Evolutionary conservation across 257 asterid species (phyloP).

Genomic region (Capsicum rhomboideum): DNA sequence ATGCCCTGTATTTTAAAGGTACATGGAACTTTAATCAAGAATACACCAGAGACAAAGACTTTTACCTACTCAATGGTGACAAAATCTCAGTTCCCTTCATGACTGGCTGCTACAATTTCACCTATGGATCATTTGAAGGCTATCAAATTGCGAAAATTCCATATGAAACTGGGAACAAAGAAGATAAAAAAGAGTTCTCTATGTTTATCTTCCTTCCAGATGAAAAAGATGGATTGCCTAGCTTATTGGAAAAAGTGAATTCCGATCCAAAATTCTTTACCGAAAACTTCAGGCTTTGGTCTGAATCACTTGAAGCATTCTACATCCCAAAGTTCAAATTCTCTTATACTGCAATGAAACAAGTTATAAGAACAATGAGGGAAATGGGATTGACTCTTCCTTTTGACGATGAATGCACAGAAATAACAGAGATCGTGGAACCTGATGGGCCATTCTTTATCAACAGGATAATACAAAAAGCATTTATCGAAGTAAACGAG

Average conservation of each 20-base stretch:
- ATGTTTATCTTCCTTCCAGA: constrained; percentile 8
- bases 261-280: neutral
- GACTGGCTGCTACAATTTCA: neutral
- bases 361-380: neutral
- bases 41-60: neutral
- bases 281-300: neutral
- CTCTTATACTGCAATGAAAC: neutral
- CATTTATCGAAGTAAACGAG: constrained; percentile 9
- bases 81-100: constrained; percentile 9
- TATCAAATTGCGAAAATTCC: no score
- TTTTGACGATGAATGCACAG: neutral
- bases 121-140: neutral
- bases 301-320: neutral
- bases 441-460: neutral
- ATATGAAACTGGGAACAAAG: neutral
- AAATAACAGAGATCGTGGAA: neutral
- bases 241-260: no score
- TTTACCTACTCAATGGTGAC: constrained; percentile 4
- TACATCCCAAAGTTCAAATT: constrained; percentile 15
- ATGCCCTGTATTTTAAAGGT: constrained; percentile 12
- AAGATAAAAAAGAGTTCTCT: neutral
- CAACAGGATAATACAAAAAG: no score
- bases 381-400: neutral
- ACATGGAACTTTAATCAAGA: neutral
- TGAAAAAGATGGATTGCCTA: no score